Base-by-base conservation (phyloP, 1,284 basidiomycete genomes). In the Pascua guehoae region DNA sequence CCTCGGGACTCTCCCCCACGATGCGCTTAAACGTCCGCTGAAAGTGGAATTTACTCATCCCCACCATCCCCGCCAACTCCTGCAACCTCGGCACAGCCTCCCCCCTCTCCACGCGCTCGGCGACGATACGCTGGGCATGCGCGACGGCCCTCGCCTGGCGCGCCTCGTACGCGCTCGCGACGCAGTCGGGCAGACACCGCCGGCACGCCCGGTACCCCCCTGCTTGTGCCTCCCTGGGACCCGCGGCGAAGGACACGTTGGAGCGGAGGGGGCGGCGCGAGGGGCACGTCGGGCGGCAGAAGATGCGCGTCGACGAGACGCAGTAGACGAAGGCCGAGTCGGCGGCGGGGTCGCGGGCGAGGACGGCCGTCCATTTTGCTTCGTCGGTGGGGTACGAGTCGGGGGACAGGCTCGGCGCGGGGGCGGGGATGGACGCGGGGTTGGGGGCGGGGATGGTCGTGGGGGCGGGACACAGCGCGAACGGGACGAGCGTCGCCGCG, bases 311-410 rank as follows among this genome's bases (percentile, higher is more conserved):
- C 8, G 48, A 46, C 8, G 43, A 46, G 14, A 55, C 53, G 24
- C 53, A 55, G 53, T 55, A 55, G 15, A 55, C 53, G 14, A 55
- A 55, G 8, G 53, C 53, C 11, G 47, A 38, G 39, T 50, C 48
- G 0, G 53, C 53, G 8, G 48, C 48, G 8, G 47, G 47, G 39
- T 55, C 53, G 38, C 53, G 47, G 5, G 48, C 43, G 17, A 50
- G 47, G 15, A 55, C 53, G 16, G 53, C 53, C 18, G 43, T 38
- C 53, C 53, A 55, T 43, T 49, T 55, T 8, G 44, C n/a, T n/a
- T n/a, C n/a, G n/a, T n/a, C n/a, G n/a, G n/a, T 32, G 24, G 24
- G 24, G 24, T 32, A 3, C 24, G 24, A 3, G 24, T 3, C 7
- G 24, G 24, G 24, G 24, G 24, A 3, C 24, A 32, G 24, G 24